Conservation (phyloP, 306 rosid species). For the Cucumis hystrix region DNA sequence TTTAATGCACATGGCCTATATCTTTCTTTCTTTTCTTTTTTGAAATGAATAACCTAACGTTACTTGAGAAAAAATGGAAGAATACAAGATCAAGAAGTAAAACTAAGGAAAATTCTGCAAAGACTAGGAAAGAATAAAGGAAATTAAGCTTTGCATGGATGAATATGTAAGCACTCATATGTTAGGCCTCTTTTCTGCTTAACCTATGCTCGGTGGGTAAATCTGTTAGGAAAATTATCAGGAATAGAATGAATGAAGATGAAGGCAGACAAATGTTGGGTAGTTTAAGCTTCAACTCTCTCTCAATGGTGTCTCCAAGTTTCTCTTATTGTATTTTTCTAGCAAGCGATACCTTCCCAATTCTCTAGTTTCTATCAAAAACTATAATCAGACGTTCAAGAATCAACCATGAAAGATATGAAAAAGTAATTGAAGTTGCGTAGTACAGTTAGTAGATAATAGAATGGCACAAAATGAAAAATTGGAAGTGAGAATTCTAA, state of each 20-base stretch:
- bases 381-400: not conserved
- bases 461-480: not conserved
- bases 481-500: not conserved
- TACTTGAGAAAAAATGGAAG: not conserved
- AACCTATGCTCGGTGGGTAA: not conserved
- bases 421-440: not conserved
- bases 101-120: not conserved
- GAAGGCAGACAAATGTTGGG: not conserved
- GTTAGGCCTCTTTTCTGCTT: not conserved
- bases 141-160: not conserved
- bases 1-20: slow-evolving; percentile 5
- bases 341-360: not conserved
- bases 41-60: not conserved
- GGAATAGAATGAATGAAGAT: no score
- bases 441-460: not conserved
- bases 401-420: not conserved
- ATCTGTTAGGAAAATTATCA: not conserved
- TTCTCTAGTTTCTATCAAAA: not conserved
- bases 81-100: not conserved
- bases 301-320: not conserved
- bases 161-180: not conserved
- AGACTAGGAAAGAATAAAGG: not conserved
- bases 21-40: no score
- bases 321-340: not conserved
- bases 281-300: not conserved